phyloP scores from a whole-genome alignment of 2,329 filamentous ascomycete species.

The Ceratocystis huliohia region DNA sequence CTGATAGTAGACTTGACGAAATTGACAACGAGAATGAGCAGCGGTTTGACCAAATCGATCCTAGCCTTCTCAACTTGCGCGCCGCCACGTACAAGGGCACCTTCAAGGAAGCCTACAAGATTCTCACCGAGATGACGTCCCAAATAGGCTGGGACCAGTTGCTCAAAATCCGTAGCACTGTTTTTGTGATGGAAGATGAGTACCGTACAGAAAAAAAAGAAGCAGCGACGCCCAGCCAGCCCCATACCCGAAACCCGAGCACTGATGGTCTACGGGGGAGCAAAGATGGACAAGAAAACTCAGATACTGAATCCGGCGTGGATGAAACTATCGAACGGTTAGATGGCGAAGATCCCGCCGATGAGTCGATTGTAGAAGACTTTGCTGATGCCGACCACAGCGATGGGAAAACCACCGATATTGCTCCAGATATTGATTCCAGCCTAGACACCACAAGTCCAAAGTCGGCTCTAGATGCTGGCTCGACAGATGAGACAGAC shows the following conservation, averaged over 20 bases:
- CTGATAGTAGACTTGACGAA: slow-evolving; percentile 84
- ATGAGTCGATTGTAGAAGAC: neutral
- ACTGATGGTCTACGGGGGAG: slow-evolving; percentile 64
- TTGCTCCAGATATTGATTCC: neutral
- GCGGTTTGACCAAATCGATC: slow-evolving; percentile 76
- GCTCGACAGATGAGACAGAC: neutral
- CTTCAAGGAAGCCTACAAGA: slow-evolving; percentile 85
- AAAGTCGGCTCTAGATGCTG: neutral
- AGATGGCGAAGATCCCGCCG: slow-evolving; percentile 12
- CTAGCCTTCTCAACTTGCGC: slow-evolving; percentile 70
- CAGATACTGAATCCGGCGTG: slow-evolving; percentile 44
- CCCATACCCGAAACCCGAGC: slow-evolving; percentile 58
- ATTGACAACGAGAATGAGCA: slow-evolving; percentile 85
- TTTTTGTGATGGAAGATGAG: slow-evolving; percentile 99
- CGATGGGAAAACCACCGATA: neutral
- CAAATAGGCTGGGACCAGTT: slow-evolving; percentile 98
- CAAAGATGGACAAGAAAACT: slow-evolving; percentile 53
- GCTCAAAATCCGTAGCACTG: slow-evolving; percentile 84
- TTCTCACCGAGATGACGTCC: slow-evolving; percentile 88
- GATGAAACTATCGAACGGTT: slow-evolving; percentile 20
- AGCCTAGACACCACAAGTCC: neutral
- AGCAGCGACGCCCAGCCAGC: slow-evolving; percentile 29
- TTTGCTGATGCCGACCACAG: neutral
- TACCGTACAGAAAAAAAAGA: slow-evolving; percentile 80
- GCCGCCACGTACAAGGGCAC: slow-evolving; percentile 88